Evolutionary conservation across 257 asterid genomes (phyloP).

Genomic region (Solanum pimpinellifolium): DNA sequence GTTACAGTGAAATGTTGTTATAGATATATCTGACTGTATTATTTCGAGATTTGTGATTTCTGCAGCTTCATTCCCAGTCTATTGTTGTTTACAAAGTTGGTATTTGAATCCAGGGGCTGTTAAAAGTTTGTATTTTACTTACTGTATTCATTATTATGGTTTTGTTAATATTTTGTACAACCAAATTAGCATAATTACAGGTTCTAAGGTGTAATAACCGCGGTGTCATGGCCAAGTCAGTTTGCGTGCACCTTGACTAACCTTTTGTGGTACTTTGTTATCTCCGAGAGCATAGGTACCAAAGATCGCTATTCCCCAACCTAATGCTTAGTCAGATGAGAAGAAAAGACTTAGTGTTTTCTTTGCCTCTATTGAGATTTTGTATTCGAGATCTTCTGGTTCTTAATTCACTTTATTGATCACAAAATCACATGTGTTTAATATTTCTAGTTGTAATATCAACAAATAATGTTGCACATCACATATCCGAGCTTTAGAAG

Average conservation of each 20-base stretch:
- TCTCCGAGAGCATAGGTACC: not conserved
- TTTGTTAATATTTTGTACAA: not conserved
- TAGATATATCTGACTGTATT: not conserved
- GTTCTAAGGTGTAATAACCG: not conserved
- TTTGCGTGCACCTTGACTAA: not conserved
- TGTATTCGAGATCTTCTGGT: not conserved
- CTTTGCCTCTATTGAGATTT: not conserved
- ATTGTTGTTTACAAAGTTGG: not conserved
- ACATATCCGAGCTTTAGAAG: not conserved
- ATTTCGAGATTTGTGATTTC: not conserved
- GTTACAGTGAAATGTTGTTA: not conserved
- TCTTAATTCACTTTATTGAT: not conserved
- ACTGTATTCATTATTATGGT: not conserved
- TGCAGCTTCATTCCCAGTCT: not conserved
- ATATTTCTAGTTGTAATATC: not conserved
- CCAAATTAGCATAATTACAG: not conserved
- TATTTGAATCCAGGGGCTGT: not conserved
- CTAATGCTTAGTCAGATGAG: not conserved
- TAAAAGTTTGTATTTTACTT: not conserved
- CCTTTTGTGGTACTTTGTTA: not conserved
- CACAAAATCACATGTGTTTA: not conserved
- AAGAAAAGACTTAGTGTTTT: not conserved
- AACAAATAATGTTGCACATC: not conserved
- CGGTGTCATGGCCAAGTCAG: not conserved
- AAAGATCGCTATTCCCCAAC: not conserved